Base-by-base conservation (phyloP, 495 filamentous ascomycete species). In the Umbilicaria muhlenbergii region DNA sequence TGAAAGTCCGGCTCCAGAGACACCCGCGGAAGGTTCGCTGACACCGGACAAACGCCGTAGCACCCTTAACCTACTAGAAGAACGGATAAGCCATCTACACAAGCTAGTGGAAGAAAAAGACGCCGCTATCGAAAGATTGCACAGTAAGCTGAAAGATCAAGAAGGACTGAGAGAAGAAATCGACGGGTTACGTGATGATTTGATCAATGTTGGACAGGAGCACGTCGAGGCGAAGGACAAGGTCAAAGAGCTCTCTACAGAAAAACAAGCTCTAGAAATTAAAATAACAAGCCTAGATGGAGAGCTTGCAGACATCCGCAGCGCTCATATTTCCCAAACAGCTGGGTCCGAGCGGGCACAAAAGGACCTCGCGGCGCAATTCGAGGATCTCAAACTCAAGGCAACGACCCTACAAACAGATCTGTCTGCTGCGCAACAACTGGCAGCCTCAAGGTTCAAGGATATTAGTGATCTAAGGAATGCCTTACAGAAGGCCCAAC, bases 151-250 rank as follows among this genome's bases (percentile, higher is more conserved):
- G 17, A 82, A 80, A 58, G 74, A 79, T 15, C 75, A 86, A 45
- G 86, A 91, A n/a, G 80, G 78, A 12, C 60, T 94, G 31, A 70
- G 71, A 36, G 89, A 95, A 50, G 86, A 95, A 58, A 81, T 94
- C 44, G 89, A 94, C 56, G 74, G 71, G 12, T 65, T 95, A 42
- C 76, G 77, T 33, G 85, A 95, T 35, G 80, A 83, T 41, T 61
- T 95, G 7, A 57, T 86, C 43, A 69, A 74, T 24, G 61, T 91
- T 32, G 86, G 86, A 14, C 71, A 81, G 39, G 82, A 91, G 38
- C 77, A 87, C 54, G 86, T 92, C 10, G 77, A 83, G 50, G 79
- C 80, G 4, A 91, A 87, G 57, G 76, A 91, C 43, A 73, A 71
- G 57, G 73, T 91, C 46, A 88, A 84, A 55, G 67, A 71, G 48